phyloP scores from a whole-genome alignment of 2,329 filamentous ascomycete genomes.

The Ophiostoma angusticollis region DNA sequence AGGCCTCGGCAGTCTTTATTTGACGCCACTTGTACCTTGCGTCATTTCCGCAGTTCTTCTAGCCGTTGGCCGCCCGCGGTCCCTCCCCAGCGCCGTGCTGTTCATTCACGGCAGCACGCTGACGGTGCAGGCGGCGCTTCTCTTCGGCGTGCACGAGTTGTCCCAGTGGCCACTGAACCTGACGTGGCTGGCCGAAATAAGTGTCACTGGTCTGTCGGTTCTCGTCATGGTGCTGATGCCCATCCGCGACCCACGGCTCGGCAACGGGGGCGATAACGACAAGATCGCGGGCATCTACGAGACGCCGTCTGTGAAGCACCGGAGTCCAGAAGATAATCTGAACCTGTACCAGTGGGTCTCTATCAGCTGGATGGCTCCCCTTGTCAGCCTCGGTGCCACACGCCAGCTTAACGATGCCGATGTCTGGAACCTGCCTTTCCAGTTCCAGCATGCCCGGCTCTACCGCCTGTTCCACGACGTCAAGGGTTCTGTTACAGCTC shows the following conservation, averaged over 20 bases:
- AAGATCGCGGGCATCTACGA: slow-evolving; percentile 43
- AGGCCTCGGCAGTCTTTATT: slow-evolving; percentile 17
- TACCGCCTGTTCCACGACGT: slow-evolving; percentile 64
- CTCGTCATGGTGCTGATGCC: slow-evolving; percentile 54
- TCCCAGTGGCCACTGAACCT: slow-evolving; percentile 13
- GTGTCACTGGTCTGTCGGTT: slow-evolving; percentile 33
- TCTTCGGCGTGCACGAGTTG: slow-evolving; percentile 22
- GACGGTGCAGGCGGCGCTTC: slow-evolving; percentile 19
- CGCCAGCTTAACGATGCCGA: slow-evolving; percentile 64
- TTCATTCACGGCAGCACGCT: slow-evolving; percentile 21
- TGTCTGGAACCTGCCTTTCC: slow-evolving; percentile 66
- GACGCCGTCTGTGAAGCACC: slow-evolving; percentile 43
- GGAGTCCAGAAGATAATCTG: slow-evolving; percentile 67
- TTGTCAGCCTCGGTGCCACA: slow-evolving; percentile 52
- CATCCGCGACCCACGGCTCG: slow-evolving; percentile 45
- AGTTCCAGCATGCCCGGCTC: slow-evolving; percentile 68
- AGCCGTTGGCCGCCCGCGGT: slow-evolving; percentile 20
- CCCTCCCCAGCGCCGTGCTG: slow-evolving; percentile 18
- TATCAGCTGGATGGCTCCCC: slow-evolving; percentile 67
- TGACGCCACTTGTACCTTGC: slow-evolving; percentile 23
- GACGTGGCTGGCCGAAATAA: slow-evolving; percentile 21
- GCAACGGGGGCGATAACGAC: slow-evolving; percentile 26
- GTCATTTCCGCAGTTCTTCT: slow-evolving; percentile 22
- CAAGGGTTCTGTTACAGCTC: slow-evolving; percentile 55
- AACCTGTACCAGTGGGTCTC: slow-evolving; percentile 74